Conservation (phyloP, 2,329 filamentous ascomycete species). For the Fusarium sp. region DNA sequence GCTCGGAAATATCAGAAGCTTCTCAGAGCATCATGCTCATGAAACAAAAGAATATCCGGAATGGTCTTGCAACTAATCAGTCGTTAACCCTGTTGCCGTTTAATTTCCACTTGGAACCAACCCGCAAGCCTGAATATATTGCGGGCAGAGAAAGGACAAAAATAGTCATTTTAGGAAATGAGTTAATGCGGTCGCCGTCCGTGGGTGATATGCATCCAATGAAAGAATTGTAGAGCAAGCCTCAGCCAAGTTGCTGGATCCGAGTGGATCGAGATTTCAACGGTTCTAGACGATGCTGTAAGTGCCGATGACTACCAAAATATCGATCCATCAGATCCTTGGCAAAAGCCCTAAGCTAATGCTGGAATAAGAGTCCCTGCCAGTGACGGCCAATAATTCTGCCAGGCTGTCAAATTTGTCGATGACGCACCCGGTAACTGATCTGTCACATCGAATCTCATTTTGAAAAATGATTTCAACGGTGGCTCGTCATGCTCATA, state of each 20-base stretch:
- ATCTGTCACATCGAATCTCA: too few species aligned
- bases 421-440: background rate
- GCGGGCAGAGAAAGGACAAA: background rate
- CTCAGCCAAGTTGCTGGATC: background rate
- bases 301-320: conserved; percentile 20
- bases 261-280: conserved; percentile 1
- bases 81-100: too few species aligned
- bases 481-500: too few species aligned
- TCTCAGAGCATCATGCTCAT: background rate
- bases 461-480: too few species aligned
- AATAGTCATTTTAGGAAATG: background rate
- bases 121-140: too few species aligned
- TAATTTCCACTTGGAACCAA: background rate
- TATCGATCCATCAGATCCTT: conserved; percentile 7
- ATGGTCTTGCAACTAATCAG: too few species aligned
- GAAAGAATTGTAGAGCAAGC: background rate
- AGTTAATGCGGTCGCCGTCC: background rate
- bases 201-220: background rate
- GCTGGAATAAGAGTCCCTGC: background rate
- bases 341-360: background rate
- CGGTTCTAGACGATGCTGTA: too few species aligned
- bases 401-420: background rate
- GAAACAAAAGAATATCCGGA: too few species aligned
- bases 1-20: background rate
- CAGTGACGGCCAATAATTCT: background rate